Evolutionary conservation across 1,284 basidiomycete genomes (phyloP), one percentile per base, ranked within the genome.

Genomic region (Puccinia coronata): DNA sequence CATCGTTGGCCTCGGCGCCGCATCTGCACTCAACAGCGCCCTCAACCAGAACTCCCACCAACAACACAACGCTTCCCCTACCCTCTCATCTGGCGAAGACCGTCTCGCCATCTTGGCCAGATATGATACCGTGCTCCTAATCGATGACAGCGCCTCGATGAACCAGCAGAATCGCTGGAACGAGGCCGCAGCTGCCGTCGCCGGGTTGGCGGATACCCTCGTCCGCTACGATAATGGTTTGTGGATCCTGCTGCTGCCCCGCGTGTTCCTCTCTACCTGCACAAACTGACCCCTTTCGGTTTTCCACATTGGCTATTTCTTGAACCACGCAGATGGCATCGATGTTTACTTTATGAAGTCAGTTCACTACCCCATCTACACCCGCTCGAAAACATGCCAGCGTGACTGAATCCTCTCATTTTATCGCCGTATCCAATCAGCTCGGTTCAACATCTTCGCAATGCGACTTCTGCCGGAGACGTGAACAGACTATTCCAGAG

Each of bases 341-440:
- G 79, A 81, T 36, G 79, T 81, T 34, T 81, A 73, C 51, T 81
- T 81, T 59, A 49, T 81, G 59, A 81, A 74, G 79, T 81, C 14
- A 81, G 70, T 55, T 34, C 1, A 41, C 20, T 28, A 3, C 16
- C 23, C 31, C 20, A 12, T 25, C 39, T n/a, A 25, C 25, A 34
- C 39, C 20, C 1, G n/a, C 20, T 14, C 5, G 23, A 63, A 23
- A 0, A 8, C 18, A 20, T 53, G 5, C 43, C 16, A 18, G 39
- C 3, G 41, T 34, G 18, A 47, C 20, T 23, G 63, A 34, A 65
- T 77, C 3, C 31, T 49, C 11, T n/a, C n/a, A n/a, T n/a, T 1
- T 53, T 43, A 47, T 73, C 59, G 2, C 16, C 34, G 39, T 34
- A 1, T 73, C 6, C 14, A 14, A 49, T 2, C 28, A 81, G 79